Base-by-base conservation (phyloP, 495 filamentous ascomycete genomes). In the Stereocaulon alpinum region DNA sequence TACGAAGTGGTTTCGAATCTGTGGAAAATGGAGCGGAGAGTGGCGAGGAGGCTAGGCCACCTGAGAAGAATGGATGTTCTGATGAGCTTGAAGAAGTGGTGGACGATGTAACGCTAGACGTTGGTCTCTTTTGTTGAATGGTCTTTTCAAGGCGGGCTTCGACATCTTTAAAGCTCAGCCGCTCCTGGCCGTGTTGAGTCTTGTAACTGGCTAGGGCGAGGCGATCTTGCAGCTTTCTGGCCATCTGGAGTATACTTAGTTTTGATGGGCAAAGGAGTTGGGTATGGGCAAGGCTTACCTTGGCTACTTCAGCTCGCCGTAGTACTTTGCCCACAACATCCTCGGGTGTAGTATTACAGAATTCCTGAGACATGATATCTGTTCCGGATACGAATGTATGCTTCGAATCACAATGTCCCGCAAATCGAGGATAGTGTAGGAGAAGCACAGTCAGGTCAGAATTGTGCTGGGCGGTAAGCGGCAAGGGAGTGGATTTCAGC, bases 151-250 rank as follows among this genome's bases (percentile, higher is more conserved):
- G 69, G 64, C 77, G 84, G 61, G 82, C 82, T 71, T 88, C 88
- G 68, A 92, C 86, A 24, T 70, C 81, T 64, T 86, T 86, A 54
- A 91, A 78, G 42, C 84, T 82, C 56, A 90, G 78, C 70, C 88
- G 81, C 69, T 91, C 83, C 80, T 85, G 86, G 62, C 92, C 92
- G 72, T 96, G 84, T 71, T 92, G 88, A 55, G 91, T 88, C 75
- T 96, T 99, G 81, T 95, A 90, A 74, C 88, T 91, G 69, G 93
- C 93, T 54, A 97, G 81, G 64, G 94, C 92, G 40, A 99, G 80
- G 47, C 92, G 89, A 74, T 94, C 87, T 72, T 95, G 89, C 40
- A 99, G 76, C 67, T 84, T 86, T 71, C 91, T 77, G 57, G 90
- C 93, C 73, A 97, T 93, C 93, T 98, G 63, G 42, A 43, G 17